Evolutionary conservation across 2,329 filamentous ascomycete genomes (phyloP), one percentile per base, ranked within the genome.

Genomic region (Colletotrichum abscissum): DNA sequence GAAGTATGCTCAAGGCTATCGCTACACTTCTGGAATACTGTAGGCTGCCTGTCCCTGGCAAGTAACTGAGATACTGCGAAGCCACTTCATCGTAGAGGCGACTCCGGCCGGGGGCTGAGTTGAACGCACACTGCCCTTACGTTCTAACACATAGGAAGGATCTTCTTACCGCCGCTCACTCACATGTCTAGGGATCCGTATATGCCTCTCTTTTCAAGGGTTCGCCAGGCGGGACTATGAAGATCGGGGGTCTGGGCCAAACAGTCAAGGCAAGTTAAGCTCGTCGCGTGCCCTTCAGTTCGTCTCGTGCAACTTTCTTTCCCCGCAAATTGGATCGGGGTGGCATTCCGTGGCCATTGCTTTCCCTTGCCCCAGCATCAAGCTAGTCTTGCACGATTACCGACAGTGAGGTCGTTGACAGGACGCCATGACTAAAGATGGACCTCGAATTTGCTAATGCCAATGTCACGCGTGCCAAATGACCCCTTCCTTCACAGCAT

Each of bases 291-390:
- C 19, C 26, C 14, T 62, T 33, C 38, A 16, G 38, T 42, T 68
- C 52, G 57, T 63, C 69, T 58, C 52, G 65, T 72, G 69, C 54
- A 49, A 49, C 42, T 49, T 49, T 49, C 58, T 54, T 64, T 64
- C 70, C 66, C 70, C 70, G 70, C 70, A 73, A 73, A 70, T 33
- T 62, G 63, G 16, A 46, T 70, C 67, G 59, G 28, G 62, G 67
- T 62, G 63, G 59, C 70, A 56, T 70, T 55, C 60, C 55, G 59
- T 70, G 70, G 70, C 35, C 66, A 73, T 52, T 52, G 14, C 42
- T 12, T 11, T 35, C 22, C 54, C 52, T 58, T 33, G 59, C 22
- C 38, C 66, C 59, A 73, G 70, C 54, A 57, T 68, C 38, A 63
- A 63, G 49, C 57, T 68, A 56, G 38, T 33, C 66, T 49, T 49